phyloP scores from a whole-genome alignment of 1,284 basidiomycete species.

The Laetiporus sulphureus region DNA sequence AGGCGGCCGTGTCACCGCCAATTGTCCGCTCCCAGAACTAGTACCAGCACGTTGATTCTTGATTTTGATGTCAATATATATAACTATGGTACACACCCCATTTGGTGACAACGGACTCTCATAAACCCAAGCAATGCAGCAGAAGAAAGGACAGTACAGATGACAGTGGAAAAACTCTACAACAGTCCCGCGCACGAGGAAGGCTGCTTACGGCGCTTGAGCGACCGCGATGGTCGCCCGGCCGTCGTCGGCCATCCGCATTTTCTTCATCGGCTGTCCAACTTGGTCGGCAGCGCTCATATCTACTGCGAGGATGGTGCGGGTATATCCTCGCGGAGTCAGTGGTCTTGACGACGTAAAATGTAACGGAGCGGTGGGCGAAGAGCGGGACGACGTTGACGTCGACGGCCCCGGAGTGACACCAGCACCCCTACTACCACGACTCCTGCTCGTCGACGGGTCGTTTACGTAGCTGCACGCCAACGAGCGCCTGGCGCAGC shows the following conservation, averaged over 20 bases:
- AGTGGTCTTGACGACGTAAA: constrained; percentile 8
- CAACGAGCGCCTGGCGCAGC: constrained; percentile 65
- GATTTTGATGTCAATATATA: constrained; percentile 9
- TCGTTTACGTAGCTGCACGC: constrained; percentile 77
- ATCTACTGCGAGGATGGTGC: constrained; percentile 30
- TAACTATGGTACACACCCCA: constrained; percentile 8
- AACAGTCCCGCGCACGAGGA: not conserved
- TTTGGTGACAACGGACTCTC: not conserved
- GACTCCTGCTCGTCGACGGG: constrained; percentile 26
- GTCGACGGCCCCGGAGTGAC: constrained; percentile 16
- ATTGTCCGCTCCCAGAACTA: too few relatives aligned
- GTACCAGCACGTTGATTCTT: too few relatives aligned
- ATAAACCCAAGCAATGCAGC: constrained; percentile 9
- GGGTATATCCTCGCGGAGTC: constrained; percentile 16
- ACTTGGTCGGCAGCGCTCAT: constrained; percentile 10
- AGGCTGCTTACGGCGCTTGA: constrained; percentile 11
- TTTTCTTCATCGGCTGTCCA: constrained; percentile 45
- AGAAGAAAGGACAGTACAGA: constrained; percentile 4
- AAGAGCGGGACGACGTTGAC: constrained; percentile 24
- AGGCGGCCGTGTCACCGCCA: too few relatives aligned
- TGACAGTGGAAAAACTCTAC: not conserved
- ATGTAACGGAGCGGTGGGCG: constrained; percentile 37
- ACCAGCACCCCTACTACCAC: constrained; percentile 13
- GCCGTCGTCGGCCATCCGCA: constrained; percentile 29
- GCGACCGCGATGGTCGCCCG: constrained; percentile 17